phyloP scores from a whole-genome alignment of 73 alveolate genomes.

The Durusdinium trenchii region DNA sequence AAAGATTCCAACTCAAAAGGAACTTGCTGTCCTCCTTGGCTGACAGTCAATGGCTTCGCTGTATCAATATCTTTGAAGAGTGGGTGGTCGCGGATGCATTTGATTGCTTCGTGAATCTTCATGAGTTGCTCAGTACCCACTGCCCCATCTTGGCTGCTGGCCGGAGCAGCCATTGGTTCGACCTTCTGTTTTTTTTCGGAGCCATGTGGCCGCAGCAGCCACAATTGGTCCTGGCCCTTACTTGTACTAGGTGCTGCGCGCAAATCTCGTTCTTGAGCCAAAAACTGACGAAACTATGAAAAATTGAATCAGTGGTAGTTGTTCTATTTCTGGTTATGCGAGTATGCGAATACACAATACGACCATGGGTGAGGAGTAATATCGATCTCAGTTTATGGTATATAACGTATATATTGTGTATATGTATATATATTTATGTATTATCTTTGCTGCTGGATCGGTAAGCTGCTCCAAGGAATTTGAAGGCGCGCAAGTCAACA shows the following conservation, averaged over 20 bases:
- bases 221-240: background rate
- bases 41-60: background rate
- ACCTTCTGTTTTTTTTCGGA: background rate
- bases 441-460: too few species aligned
- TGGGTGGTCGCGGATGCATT: background rate
- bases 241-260: background rate
- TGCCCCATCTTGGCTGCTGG: background rate
- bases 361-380: too few species aligned
- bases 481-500: too few species aligned
- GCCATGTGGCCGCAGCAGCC: background rate
- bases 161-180: background rate
- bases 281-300: background rate
- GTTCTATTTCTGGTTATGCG: background rate
- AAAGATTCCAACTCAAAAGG: background rate
- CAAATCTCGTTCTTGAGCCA: background rate
- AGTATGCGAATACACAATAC: too few species aligned
- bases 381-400: too few species aligned
- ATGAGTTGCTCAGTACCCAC: background rate
- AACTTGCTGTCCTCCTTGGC: conserved; percentile 15
- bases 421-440: too few species aligned
- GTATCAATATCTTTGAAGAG: background rate
- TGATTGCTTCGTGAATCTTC: background rate
- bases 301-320: background rate
- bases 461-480: too few species aligned
- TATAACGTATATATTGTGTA: too few species aligned